Evolutionary conservation across 177 flowering plant species (phyloP).

Genomic region (Tripterygium wilfordii): DNA sequence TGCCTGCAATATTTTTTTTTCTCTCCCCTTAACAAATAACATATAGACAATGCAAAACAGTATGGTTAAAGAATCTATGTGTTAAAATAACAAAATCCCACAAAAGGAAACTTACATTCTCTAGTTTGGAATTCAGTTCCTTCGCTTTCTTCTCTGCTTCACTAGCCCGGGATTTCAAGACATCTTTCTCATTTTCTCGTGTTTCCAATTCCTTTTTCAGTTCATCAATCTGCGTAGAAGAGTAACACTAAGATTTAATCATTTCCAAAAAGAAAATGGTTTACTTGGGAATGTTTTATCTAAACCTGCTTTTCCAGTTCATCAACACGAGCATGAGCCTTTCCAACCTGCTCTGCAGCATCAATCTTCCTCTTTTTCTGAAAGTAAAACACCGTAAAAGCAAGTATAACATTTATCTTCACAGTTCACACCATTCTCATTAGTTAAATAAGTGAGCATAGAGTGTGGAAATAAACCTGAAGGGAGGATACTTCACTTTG

Average conservation of each 20-base stretch:
- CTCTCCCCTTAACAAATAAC: no score
- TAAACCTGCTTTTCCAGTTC: constrained; percentile 84
- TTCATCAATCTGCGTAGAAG: constrained; percentile 41
- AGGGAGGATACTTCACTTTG: constrained; percentile 47
- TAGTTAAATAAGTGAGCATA: no score
- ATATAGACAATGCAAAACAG: no score
- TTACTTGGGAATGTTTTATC: neutral
- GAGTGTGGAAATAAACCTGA: constrained; percentile 38
- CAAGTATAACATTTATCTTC: no score
- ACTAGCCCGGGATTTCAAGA: constrained; percentile 38
- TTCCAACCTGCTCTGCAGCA: constrained; percentile 54
- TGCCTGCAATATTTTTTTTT: no score
- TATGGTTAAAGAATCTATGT: no score
- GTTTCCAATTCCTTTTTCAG: constrained; percentile 52
- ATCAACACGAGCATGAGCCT: constrained; percentile 72
- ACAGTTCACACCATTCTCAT: no score
- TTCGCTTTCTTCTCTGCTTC: constrained; percentile 48
- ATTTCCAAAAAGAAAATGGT: neutral
- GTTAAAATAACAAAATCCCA: neutral
- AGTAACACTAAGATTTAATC: constrained; percentile 3
- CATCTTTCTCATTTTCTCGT: constrained; percentile 41
- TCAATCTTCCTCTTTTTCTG: constrained; percentile 61
- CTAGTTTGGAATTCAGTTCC: constrained; percentile 46
- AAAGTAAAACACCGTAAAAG: constrained; percentile 4
- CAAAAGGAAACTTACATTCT: constrained; percentile 44